These are phyloP conservation scores for Rhynchosporium secalis DNA, from an alignment of 2,329 filamentous ascomycete genomes.

Conservation along the genomic window DNA sequence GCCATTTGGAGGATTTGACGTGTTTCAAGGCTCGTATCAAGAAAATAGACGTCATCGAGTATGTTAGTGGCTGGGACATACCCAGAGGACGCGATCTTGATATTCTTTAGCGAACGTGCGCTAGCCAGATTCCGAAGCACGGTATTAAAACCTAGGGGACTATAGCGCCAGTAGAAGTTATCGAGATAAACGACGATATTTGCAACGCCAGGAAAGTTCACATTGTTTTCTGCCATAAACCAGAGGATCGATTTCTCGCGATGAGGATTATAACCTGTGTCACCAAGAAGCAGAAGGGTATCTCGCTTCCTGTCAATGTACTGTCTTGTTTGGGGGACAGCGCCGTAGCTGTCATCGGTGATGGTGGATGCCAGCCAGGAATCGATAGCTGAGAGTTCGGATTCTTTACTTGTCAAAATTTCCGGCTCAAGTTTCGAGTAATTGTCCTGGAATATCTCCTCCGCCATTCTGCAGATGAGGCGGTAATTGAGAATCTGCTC, in stretches of 20 bases:
- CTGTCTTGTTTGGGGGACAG: neutral
- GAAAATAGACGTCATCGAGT: no score
- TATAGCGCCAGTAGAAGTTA: neutral
- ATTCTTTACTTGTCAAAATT: neutral
- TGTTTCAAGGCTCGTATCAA: no score
- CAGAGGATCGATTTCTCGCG: neutral
- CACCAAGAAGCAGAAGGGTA: neutral
- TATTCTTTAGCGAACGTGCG: neutral
- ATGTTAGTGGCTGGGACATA: no score
- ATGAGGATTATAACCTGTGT: neutral
- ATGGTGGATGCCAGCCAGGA: neutral
- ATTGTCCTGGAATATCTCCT: neutral
- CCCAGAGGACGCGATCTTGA: no score
- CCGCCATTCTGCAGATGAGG: neutral
- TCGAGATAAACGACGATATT: neutral
- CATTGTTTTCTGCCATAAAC: neutral
- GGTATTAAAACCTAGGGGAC: no score
- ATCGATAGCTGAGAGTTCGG: neutral
- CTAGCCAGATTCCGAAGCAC: neutral
- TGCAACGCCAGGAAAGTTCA: neutral
- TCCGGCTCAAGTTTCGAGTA: neutral
- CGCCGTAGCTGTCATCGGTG: neutral
- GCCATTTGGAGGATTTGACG: no score
- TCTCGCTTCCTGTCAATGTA: neutral
- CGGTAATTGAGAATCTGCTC: neutral